Percentiles rank a stretch among this genome's conserved stretches.
phyloP scores from a whole-genome alignment of 2,329 filamentous ascomycete species.

The Exutisphaerella laricina region DNA sequence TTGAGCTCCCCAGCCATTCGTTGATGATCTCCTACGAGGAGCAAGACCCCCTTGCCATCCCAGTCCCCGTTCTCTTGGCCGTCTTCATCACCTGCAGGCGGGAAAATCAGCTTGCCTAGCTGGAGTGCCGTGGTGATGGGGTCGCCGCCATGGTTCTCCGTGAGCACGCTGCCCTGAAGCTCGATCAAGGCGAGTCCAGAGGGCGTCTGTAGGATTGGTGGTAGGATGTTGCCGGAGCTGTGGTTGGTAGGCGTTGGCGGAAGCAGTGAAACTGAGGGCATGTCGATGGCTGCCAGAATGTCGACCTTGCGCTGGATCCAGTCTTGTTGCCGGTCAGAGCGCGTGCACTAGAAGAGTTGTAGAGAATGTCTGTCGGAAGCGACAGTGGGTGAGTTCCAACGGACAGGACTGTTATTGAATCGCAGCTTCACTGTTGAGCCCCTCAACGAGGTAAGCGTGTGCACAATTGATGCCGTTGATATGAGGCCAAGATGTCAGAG shows the following conservation, averaged over 20 bases:
- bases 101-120: constrained; percentile 72
- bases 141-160: constrained; percentile 45
- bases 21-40: constrained; percentile 86
- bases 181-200: constrained; percentile 85
- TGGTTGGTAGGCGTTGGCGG: not conserved
- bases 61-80: constrained; percentile 66
- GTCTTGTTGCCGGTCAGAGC: no score
- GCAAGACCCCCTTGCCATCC: constrained; percentile 77
- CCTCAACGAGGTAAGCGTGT: no score
- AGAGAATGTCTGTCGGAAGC: no score
- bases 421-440: no score
- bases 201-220: constrained; percentile 79
- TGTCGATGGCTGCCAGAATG: constrained; percentile 1
- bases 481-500: no score
- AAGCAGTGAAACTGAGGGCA: constrained; percentile 5
- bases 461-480: no score
- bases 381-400: no score
- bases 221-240: constrained; percentile 46
- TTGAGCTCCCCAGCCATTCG: constrained; percentile 84
- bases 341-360: no score
- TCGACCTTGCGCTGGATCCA: no score
- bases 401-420: no score
- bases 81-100: constrained; percentile 41
- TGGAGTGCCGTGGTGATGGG: constrained; percentile 37
- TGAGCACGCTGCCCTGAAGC: constrained; percentile 84